Base-by-base conservation (phyloP, 177 flowering plant species). In the Vitis hybrid region DNA sequence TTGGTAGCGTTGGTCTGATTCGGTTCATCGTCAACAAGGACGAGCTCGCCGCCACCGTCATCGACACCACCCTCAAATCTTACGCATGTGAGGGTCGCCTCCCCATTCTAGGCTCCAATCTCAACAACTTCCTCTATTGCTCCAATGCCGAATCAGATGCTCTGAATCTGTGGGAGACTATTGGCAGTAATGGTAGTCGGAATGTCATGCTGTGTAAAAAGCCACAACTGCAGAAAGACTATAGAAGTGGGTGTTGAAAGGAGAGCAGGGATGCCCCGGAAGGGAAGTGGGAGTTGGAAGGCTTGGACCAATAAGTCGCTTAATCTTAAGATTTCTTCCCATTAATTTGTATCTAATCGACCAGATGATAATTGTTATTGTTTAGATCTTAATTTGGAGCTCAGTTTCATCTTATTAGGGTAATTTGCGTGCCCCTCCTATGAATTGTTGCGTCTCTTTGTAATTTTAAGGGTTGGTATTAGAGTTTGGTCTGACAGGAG, bases 1-100 rank as follows among this genome's bases (percentile, higher is more conserved):
- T 89, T 12, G 97, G 97, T 3, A 91, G 94, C 64, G 84, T 94
- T 0, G 98, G 98, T 0, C 94, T 96, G 57, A 74, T 92, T 62
- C 85, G 96, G 7, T 90, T 88, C 58, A 81, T 93, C 15, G 94
- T 90, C 3, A 78, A 74, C 12, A 94, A 90, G 73, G 85, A 80
- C 8, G 92, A 88, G 70, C 78, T 84, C 15, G 98, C 91, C 1
- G 80, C 84, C 2, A 68, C 84, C 8, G 89, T 91, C 15, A 86
- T 93, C 56, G 88, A 83, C 17, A 86, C 80, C 14, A 88, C 88
- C 1, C 76, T 93, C 63, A 87, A 84, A 67, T 83, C 79, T 4
- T 93, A 93, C 56, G 88, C 91, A 4, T 89, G 94, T 20, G 92
- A 90, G 69, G 91, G 93, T 2, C 79, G 98, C 3, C 86, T 91